Evolutionary conservation across 495 filamentous ascomycete genomes (phyloP).

Genomic region (Hypomontagnella submonticulosa): DNA sequence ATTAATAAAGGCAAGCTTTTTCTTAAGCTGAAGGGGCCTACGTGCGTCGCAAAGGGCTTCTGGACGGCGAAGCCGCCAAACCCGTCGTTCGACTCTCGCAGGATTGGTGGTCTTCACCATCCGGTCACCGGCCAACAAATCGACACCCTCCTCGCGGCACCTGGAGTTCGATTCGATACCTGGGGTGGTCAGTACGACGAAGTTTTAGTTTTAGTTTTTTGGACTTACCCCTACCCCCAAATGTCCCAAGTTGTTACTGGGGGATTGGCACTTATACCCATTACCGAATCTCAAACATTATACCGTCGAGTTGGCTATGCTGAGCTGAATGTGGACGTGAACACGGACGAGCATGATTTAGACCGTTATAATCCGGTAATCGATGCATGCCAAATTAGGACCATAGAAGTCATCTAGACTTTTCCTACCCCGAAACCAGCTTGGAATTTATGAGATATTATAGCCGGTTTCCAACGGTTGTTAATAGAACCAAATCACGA

Average conservation of each 20-base stretch:
- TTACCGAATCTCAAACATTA: background rate
- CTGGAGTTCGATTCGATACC: conserved; percentile 11
- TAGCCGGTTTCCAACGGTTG: too few relatives aligned
- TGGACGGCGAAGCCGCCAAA: background rate
- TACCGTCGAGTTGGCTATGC: conserved; percentile 32
- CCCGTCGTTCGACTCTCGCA: background rate
- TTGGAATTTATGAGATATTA: too few relatives aligned
- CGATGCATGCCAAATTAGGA: background rate
- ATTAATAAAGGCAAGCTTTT: background rate
- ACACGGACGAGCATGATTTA: conserved; percentile 2
- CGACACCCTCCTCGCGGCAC: background rate
- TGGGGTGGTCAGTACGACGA: background rate
- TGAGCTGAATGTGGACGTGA: background rate
- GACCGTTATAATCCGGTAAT: background rate
- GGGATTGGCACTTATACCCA: conserved; percentile 9
- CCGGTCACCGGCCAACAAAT: background rate
- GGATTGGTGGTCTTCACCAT: background rate
- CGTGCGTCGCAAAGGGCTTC: conserved; percentile 2
- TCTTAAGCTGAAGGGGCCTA: conserved; percentile 1
- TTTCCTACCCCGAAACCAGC: background rate
- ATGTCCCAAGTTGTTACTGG: background rate
- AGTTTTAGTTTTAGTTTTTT: conserved; percentile 11
- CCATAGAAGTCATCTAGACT: background rate
- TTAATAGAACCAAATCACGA: too few relatives aligned
- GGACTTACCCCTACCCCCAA: background rate